These are phyloP conservation scores for Pyronema domesticum DNA, from an alignment of 495 filamentous ascomycete species.

Conservation along the genomic window DNA sequence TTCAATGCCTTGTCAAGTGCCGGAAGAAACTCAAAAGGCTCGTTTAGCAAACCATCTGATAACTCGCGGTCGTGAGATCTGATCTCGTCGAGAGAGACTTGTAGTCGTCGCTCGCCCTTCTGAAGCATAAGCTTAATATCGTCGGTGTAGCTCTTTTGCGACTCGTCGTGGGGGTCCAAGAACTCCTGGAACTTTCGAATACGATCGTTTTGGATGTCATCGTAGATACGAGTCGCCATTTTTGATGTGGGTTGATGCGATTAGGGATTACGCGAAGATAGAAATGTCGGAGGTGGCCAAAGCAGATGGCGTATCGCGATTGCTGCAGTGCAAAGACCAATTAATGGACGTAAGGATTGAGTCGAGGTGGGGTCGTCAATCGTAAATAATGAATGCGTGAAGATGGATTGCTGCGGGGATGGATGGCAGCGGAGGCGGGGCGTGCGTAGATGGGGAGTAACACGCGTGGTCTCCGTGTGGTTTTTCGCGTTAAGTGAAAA, in stretches of 20 bases:
- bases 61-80: constrained; percentile 75
- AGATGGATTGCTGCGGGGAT: background rate
- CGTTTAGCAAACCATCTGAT: constrained; percentile 69
- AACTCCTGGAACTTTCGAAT: constrained; percentile 22
- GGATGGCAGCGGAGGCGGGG: too few relatives aligned
- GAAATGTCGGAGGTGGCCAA: too few relatives aligned
- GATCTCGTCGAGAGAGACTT: constrained; percentile 90
- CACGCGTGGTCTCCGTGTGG: background rate
- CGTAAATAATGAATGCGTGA: background rate
- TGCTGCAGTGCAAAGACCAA: too few relatives aligned
- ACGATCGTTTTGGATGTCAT: constrained; percentile 9
- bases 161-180: constrained; percentile 20
- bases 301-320: too few relatives aligned
- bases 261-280: background rate
- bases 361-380: background rate
- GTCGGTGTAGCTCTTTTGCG: constrained; percentile 18
- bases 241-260: background rate
- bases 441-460: background rate
- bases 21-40: constrained; percentile 71
- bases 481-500: background rate
- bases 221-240: background rate
- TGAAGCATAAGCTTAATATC: constrained; percentile 58
- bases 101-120: constrained; percentile 53
- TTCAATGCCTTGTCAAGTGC: constrained; percentile 84
- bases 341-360: too few relatives aligned